Evolutionary conservation across 345 rosid species (phyloP), one percentile per base, ranked within the genome.

Genomic region (Eucalyptus coolabah): DNA sequence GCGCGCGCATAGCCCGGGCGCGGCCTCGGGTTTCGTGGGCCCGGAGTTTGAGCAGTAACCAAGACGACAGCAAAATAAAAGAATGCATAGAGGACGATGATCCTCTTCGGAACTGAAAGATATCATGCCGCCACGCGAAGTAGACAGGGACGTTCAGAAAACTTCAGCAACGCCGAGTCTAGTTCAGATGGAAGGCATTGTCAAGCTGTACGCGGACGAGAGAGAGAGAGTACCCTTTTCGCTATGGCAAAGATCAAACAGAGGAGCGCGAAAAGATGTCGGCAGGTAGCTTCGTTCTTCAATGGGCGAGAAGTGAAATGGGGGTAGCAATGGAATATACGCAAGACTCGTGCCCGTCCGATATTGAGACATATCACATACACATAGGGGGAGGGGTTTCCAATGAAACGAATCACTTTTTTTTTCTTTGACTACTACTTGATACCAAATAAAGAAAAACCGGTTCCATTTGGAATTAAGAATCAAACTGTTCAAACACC

Each of bases 401-500:
- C 24, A 53, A 19, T 19, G 10, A 7, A 3, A 53, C 4, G 9
- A 53, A 53, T 19, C 59, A 19, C 56, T 8, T 53, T 53, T 53
- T 53, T 21, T 21, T 21, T 53, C 2, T 19, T 53, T 19, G 2
- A 53, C 24, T 53, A 53, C 5, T 19, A 19, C 26, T 21, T 53
- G 24, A 19, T 53, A 53, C 56, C 56, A 51, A 51, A 18, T 51
- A 51, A 51, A 18, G 23, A 51, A 18, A 18, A 51, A 50, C 51
- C 4, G 9, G 2, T 53, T 53, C 24, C 56, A 3, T 53, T 53
- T 53, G 2, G 4, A 8, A 21, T 53, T 9, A 1, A 53, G 11
- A 53, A 53, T 53, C 26, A 1, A 4, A 21, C 2, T 21, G 2
- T 53, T 21, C 0, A 2, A 21, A 21, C 2, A 53, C 5, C 2